Evolutionary conservation across 129 eudicot species (phyloP).

Genomic region (Daucus carota): DH1_v3.0 NC_030381.2:28805001-28805500

Average conservation of each 20-base stretch:
- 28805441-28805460: conserved; percentile 91
- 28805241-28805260: conserved; percentile 88
- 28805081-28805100: conserved; percentile 72
- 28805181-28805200: conserved; percentile 89
- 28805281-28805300: conserved; percentile 2
- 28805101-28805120: conserved; percentile 2
- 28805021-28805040: conserved; percentile 83
- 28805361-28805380: not conserved
- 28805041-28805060: conserved; percentile 90
- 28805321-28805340: not conserved
- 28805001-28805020: conserved; percentile 56
- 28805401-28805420: conserved; percentile 72
- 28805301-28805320: conserved; percentile 1
- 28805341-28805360: not conserved
- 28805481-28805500: not conserved
- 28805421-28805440: conserved; percentile 84
- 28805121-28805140: not conserved
- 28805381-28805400: conserved; percentile 3
- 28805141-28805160: conserved; percentile 16
- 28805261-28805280: conserved; percentile 81
- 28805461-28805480: conserved; percentile 37
- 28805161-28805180: conserved; percentile 87
- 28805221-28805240: conserved; percentile 85
- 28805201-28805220: conserved; percentile 96
- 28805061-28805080: conserved; percentile 97